These are phyloP conservation scores for Russula griseocarnosa DNA, from an alignment of 768 basidiomycete species.

Conservation along the genomic window DNA sequence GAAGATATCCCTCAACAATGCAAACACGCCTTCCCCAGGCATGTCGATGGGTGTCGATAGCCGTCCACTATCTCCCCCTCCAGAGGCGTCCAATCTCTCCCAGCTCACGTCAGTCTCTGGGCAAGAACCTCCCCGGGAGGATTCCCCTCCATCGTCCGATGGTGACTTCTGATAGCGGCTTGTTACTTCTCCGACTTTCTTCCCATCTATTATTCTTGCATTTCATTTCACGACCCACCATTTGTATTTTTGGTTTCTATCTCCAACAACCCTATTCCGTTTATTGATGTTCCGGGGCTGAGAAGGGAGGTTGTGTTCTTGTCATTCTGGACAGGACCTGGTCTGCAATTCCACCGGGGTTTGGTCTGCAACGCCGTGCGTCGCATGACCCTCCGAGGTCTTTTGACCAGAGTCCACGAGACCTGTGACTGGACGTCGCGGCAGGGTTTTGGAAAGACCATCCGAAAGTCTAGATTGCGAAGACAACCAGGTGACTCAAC, in stretches of 20 bases:
- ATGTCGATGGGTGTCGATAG: conserved; percentile 40
- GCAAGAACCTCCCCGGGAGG: conserved; percentile 60
- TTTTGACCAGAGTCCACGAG: conserved; percentile 30
- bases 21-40: conserved; percentile 53
- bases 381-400: conserved; percentile 30
- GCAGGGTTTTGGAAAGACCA: conserved; percentile 36
- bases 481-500: conserved; percentile 27
- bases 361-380: conserved; percentile 37
- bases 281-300: conserved; percentile 20
- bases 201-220: conserved; percentile 27
- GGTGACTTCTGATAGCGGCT: conserved; percentile 33
- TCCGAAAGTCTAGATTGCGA: conserved; percentile 35
- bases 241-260: conserved; percentile 35
- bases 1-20: conserved; percentile 69
- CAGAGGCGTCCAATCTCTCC: conserved; percentile 45
- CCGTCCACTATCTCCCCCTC: conserved; percentile 61
- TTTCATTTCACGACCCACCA: conserved; percentile 30
- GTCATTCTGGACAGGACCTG: conserved; percentile 28
- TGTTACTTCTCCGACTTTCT: conserved; percentile 27
- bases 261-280: conserved; percentile 22
- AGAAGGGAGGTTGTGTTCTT: conserved; percentile 24
- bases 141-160: conserved; percentile 47
- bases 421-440: conserved; percentile 40
- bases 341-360: conserved; percentile 35
- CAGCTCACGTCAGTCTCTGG: conserved; percentile 55